phyloP scores from a whole-genome alignment of 2,329 filamentous ascomycete genomes.

The Xylaria hypoxylon region DNA sequence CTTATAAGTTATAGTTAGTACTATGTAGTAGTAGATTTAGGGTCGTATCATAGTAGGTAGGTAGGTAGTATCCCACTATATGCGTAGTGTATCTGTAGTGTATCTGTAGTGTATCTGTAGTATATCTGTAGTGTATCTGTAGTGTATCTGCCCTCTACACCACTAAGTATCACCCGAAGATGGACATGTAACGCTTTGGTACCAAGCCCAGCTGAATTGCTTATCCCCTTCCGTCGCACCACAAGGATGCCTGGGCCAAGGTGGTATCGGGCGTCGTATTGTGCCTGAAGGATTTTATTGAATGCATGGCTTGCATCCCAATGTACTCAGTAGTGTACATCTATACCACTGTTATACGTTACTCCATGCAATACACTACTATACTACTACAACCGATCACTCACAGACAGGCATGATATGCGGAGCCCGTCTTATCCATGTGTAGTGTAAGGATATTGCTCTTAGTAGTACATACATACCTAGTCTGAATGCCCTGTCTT shows the following conservation, averaged over 20 bases:
- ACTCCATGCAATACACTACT: background rate
- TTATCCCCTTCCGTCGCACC: conserved; percentile 15
- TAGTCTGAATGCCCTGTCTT: conserved; percentile 34
- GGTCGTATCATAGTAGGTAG: too few species aligned
- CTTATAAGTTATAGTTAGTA: too few species aligned
- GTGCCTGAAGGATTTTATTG: conserved; percentile 37
- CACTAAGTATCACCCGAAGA: background rate
- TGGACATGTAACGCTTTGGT: conserved; percentile 1
- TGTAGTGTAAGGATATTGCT: background rate
- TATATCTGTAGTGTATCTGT: background rate
- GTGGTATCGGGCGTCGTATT: conserved; percentile 25
- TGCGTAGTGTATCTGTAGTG: background rate
- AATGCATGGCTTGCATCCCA: conserved; percentile 26
- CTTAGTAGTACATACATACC: too few species aligned
- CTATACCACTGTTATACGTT: background rate
- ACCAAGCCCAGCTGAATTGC: conserved; percentile 24
- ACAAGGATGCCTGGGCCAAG: conserved; percentile 22
- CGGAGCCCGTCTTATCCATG: conserved; percentile 23
- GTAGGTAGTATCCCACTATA: too few species aligned
- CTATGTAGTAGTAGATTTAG: too few species aligned
- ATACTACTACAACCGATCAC: conserved; percentile 2
- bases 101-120: background rate
- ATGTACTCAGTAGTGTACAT: background rate
- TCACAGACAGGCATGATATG: conserved; percentile 13
- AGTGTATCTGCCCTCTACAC: conserved; percentile 1